These are phyloP conservation scores for Gastrolobium villosum DNA, from an alignment of 306 rosid genomes.

Conservation along the genomic window DNA sequence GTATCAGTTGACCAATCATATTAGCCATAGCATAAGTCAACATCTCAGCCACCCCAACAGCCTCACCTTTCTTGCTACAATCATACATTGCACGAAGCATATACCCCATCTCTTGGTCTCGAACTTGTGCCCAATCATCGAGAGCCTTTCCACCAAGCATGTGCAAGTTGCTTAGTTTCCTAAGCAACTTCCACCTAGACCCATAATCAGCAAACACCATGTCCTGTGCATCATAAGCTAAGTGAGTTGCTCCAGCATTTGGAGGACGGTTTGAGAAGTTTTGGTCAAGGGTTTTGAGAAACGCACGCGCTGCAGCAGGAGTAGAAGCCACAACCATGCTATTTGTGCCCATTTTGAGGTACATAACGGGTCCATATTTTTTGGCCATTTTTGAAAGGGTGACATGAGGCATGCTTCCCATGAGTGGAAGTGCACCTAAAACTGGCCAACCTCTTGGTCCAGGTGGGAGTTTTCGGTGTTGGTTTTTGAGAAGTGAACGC, in stretches of 20 bases:
- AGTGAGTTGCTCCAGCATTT: conserved; percentile 44
- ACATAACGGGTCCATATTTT: too few species aligned
- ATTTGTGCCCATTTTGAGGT: too few species aligned
- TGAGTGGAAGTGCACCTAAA: too few species aligned
- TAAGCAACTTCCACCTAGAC: too few species aligned
- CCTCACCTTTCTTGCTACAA: conserved; percentile 26
- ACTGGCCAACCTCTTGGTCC: too few species aligned
- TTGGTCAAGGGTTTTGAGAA: conserved; percentile 44
- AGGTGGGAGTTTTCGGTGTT: neutral
- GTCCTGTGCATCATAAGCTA: conserved; percentile 24
- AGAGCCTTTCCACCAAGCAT: too few species aligned
- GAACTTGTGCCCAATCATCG: neutral
- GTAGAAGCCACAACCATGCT: conserved; percentile 47
- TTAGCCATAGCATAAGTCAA: conserved; percentile 44
- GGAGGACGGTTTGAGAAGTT: conserved; percentile 50
- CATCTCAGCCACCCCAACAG: conserved; percentile 39
- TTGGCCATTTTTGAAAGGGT: too few species aligned
- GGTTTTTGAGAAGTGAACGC: conserved; percentile 15
- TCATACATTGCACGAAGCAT: conserved; percentile 39
- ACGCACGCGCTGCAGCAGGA: conserved; percentile 47
- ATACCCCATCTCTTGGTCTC: conserved; percentile 37
- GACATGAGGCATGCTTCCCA: too few species aligned
- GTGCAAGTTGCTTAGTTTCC: too few species aligned
- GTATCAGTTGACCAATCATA: conserved; percentile 48
- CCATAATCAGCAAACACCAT: too few species aligned